phyloP scores from a whole-genome alignment of 495 filamentous ascomycete genomes.

The Penicillium maclennaniae region DNA sequence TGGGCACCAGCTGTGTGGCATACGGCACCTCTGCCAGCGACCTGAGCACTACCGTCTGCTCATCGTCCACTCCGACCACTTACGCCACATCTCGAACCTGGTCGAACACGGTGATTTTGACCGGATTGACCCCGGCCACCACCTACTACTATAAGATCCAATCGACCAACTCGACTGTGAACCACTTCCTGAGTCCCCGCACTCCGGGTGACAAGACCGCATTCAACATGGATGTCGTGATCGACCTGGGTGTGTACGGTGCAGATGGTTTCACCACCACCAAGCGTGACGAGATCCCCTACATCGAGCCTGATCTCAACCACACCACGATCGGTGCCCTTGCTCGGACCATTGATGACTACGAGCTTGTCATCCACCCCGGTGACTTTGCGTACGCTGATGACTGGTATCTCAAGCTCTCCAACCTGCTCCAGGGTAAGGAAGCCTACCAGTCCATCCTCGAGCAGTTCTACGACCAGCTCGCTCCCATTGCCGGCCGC shows the following conservation, averaged over 20 bases:
- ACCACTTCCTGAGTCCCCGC: constrained; percentile 54
- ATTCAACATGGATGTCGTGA: constrained; percentile 47
- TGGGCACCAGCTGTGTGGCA: constrained; percentile 39
- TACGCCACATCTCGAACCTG: constrained; percentile 50
- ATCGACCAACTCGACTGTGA: constrained; percentile 52
- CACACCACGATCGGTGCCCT: constrained; percentile 59
- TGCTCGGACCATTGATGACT: constrained; percentile 51
- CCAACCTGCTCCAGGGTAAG: constrained; percentile 36
- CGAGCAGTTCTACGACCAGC: constrained; percentile 52
- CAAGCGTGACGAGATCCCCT: constrained; percentile 51
- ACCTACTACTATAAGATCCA: constrained; percentile 55
- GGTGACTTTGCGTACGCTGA: constrained; percentile 54
- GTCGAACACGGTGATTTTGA: constrained; percentile 46
- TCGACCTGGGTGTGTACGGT: constrained; percentile 56
- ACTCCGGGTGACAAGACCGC: constrained; percentile 43
- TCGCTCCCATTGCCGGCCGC: constrained; percentile 39
- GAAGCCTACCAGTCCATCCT: constrained; percentile 51
- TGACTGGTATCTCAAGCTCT: constrained; percentile 42
- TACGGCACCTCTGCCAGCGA: constrained; percentile 36
- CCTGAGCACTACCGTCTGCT: constrained; percentile 29
- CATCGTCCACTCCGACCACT: constrained; percentile 35
- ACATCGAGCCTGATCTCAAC: constrained; percentile 53
- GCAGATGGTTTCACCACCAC: constrained; percentile 53
- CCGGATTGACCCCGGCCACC: constrained; percentile 41
- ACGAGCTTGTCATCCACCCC: constrained; percentile 58